phyloP scores from a whole-genome alignment of 495 filamentous ascomycete genomes.

The Neurospora sp. region DNA sequence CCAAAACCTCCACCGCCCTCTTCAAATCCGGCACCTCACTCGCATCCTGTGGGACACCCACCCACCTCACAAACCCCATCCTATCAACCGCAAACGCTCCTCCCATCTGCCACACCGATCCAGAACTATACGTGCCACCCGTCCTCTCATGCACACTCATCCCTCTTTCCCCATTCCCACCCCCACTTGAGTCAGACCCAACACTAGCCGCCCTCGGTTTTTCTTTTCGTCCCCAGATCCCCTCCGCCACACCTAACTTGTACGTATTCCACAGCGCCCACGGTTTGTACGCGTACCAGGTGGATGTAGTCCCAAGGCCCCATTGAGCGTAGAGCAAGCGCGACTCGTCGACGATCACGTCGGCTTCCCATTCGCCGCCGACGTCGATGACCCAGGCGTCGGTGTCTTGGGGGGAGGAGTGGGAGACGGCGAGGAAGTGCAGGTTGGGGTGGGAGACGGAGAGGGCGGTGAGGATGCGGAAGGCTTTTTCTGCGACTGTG shows the following conservation, averaged over 20 bases:
- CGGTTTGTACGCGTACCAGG: constrained; percentile 41
- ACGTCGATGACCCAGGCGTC: constrained; percentile 43
- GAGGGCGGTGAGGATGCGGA: constrained; percentile 33
- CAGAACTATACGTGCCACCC: neutral
- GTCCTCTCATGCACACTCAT: neutral
- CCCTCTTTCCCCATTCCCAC: neutral
- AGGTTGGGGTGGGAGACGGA: constrained; percentile 39
- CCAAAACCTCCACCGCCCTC: constrained; percentile 30
- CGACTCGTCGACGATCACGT: constrained; percentile 43
- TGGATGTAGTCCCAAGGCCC: constrained; percentile 42
- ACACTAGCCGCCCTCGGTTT: constrained; percentile 36
- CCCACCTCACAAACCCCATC: constrained; percentile 41
- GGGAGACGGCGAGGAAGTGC: constrained; percentile 48
- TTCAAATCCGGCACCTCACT: constrained; percentile 43
- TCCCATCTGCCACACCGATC: constrained; percentile 44
- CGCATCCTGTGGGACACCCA: constrained; percentile 26
- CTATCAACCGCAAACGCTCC: constrained; percentile 47
- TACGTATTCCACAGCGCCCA: constrained; percentile 36
- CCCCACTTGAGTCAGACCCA: neutral
- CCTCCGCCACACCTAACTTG: constrained; percentile 39
- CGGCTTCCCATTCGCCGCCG: constrained; percentile 42
- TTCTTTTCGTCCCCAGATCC: constrained; percentile 38
- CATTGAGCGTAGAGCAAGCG: constrained; percentile 42
- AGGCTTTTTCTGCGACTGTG: constrained; percentile 51
- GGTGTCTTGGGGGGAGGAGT: constrained; percentile 39